Base-by-base conservation (phyloP, 345 rosid species). In the Angophora floribunda region DNA sequence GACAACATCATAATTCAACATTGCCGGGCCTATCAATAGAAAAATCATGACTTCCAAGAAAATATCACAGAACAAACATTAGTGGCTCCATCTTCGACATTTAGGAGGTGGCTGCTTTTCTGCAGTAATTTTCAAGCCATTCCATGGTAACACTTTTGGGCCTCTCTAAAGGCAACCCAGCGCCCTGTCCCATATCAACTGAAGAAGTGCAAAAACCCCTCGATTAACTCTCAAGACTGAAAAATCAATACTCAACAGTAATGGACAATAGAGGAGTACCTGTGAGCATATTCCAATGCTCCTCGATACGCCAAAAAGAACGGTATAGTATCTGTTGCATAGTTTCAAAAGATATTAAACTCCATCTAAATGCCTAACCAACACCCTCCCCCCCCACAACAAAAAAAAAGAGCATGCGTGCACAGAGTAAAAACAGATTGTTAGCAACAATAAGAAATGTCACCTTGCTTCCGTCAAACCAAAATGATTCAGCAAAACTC, bases 381-480 rank as follows among this genome's bases (percentile, higher is more conserved):
- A 36, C n/a, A n/a, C n/a, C n/a, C n/a, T n/a, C n/a, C 2, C 16
- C 1, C 9, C 9, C 32, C 87, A n/a, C 13, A 52, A 82, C n/a
- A n/a, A n/a, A n/a, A 2, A 22, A 41, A n/a, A 49, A 51, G 3
- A 89, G 53, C 53, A 32, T 1, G 24, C 3, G 0, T 28, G 1
- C 82, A 75, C 49, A 75, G 19, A 3, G 49, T 36, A 41, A 75
- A 75, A 75, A 75, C 28, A 75, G 84, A 75, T 41, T 75, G 84
- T 36, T 2, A 41, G 84, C 84, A 75, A 75, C 49, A 75, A 67
- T 41, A 30, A 10, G 75, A 88, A 87, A 86, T 44, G 86, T 75
- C 93, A 98, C 99, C 99, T 95, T 86, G 99, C 99, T 94, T 98
- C 99, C 10, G 97, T 96, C 88, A 98, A 92, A 88, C 99, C 99